These are phyloP conservation scores for Trametes maxima DNA, from an alignment of 768 basidiomycete genomes.

Conservation along the genomic window DNA sequence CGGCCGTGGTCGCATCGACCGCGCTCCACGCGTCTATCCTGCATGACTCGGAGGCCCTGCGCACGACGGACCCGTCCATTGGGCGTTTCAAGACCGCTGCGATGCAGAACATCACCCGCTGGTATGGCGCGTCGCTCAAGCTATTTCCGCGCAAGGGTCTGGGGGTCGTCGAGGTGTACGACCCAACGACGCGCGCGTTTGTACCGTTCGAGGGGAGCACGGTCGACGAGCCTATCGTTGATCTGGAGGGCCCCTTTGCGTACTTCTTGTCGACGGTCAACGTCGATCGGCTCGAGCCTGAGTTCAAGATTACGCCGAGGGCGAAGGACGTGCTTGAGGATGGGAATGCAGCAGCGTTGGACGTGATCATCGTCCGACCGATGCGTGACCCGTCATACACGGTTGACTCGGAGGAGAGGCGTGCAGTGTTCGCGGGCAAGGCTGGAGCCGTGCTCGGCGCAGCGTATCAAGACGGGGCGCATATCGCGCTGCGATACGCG, in stretches of 20 bases:
- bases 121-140: conserved; percentile 64
- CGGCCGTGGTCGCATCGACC: conserved; percentile 87
- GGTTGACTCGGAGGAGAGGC: conserved; percentile 44
- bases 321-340: conserved; percentile 43
- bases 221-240: conserved; percentile 40
- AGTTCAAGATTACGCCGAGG: conserved; percentile 77
- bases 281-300: conserved; percentile 83
- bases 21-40: conserved; percentile 85
- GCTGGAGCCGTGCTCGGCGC: conserved; percentile 54
- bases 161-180: conserved; percentile 59
- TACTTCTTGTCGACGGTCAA: conserved; percentile 87
- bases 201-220: conserved; percentile 38
- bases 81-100: conserved; percentile 92
- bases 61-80: conserved; percentile 68
- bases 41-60: conserved; percentile 75
- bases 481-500: conserved; percentile 62
- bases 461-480: conserved; percentile 81
- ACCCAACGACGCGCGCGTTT: conserved; percentile 53
- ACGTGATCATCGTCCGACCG: conserved; percentile 79
- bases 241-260: conserved; percentile 74
- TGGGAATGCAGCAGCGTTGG: conserved; percentile 49
- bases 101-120: conserved; percentile 66
- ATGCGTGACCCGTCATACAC: conserved; percentile 52
- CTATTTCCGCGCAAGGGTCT: conserved; percentile 51
- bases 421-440: conserved; percentile 55